Base-by-base conservation (phyloP, 2,329 filamentous ascomycete species). In the Colletotrichum tanaceti region DNA sequence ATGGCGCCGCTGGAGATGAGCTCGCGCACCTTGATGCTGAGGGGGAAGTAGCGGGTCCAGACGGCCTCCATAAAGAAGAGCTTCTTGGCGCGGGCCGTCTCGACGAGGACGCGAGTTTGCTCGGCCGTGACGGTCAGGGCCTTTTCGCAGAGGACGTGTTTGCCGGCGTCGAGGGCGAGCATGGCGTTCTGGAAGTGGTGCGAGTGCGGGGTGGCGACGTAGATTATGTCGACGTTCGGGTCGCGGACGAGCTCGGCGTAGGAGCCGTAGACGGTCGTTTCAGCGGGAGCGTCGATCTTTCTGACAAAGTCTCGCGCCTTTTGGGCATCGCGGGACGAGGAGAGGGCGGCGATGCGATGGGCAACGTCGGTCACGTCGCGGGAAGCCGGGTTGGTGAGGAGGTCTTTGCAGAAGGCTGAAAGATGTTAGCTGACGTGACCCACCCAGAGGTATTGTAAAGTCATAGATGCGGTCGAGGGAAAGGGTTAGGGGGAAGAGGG, bases 101-200 rank as follows among this genome's bases (percentile, higher is more conserved):
- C 88, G 58, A 90, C 87, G 32, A 97, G 85, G 77, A 89, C 89
- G 79, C 87, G 88, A 28, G 91, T 84, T 80, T 97, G 94, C 11
- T 88, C 84, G 3, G 91, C 93, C 71, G 91, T 97, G 71, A 95
- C 92, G 1, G 93, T 97, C 74, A 97, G 90, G 0, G 94, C 89
- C 84, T 97, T 97, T 80, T 97, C 94, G 79, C 93, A 97, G 41
- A 97, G 87, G 38, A 97, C 93, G 74, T 95, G 87, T 85, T 97
- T 97, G 75, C 93, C 92, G 9, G 91, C 92, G 72, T 93, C 87
- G 46, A 97, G 85, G 50, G 90, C 91, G n/a, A 97, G 86, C 88
- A 94, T 93, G 71, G 89, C 87, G 80, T 97, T 95, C 79, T 97
- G 93, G 83, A 94, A 97, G 83, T 97, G 94, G 79, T 97, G 94